Evolutionary conservation across 306 rosid genomes (phyloP).

Genomic region (Quillaja saponaria): DNA sequence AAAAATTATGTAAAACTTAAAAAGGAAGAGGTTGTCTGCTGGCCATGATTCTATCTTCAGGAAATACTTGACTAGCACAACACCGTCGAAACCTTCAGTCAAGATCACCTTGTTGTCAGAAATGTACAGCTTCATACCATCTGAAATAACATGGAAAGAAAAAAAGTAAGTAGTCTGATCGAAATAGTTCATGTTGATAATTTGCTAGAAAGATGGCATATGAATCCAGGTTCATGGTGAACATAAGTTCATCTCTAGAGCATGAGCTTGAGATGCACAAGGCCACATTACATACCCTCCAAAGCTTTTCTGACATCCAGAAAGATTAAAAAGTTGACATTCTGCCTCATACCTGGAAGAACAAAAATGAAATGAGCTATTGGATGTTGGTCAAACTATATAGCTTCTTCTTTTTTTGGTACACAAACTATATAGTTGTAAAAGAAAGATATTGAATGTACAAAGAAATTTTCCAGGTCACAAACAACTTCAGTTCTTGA

Average conservation of each 20-base stretch:
- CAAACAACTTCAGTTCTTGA: neutral
- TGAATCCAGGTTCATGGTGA: slow-evolving; percentile 5
- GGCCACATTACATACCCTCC: slow-evolving; percentile 51
- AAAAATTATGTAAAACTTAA: slow-evolving; percentile 12
- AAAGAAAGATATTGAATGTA: neutral
- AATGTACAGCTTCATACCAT: slow-evolving; percentile 84
- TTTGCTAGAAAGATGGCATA: neutral
- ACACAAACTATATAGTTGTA: too few species aligned
- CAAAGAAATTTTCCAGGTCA: slow-evolving; percentile 5
- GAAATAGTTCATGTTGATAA: neutral
- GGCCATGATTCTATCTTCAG: slow-evolving; percentile 88
- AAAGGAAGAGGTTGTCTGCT: slow-evolving; percentile 51
- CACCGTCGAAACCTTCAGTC: slow-evolving; percentile 87
- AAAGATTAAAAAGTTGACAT: slow-evolving; percentile 72
- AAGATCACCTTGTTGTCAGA: slow-evolving; percentile 89
- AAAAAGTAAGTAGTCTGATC: slow-evolving; percentile 15
- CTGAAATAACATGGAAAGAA: slow-evolving; percentile 41
- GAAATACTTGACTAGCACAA: slow-evolving; percentile 68
- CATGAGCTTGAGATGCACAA: slow-evolving; percentile 2
- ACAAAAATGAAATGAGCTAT: neutral
- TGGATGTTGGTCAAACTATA: too few species aligned
- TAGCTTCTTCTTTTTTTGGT: too few species aligned
- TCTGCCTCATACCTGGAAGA: slow-evolving; percentile 76
- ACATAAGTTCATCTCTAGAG: neutral
- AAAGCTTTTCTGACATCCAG: slow-evolving; percentile 76